Conservation (phyloP, 768 basidiomycete species). For the Dacryopinax primogenitus region DNA sequence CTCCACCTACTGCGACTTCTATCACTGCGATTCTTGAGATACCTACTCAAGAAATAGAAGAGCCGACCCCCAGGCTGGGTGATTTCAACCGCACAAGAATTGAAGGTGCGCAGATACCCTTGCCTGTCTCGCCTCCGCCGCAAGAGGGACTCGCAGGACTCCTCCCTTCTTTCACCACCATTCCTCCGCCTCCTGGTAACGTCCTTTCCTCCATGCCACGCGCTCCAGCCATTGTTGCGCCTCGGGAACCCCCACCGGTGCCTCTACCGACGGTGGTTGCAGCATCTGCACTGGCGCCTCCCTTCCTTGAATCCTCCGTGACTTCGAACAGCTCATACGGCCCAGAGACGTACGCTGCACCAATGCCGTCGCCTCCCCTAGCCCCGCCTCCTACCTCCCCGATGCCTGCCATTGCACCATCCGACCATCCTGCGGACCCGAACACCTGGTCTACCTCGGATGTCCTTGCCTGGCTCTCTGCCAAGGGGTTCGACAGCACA, state of each 20-base stretch:
- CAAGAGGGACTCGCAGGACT: background rate
- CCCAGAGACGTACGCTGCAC: slow-evolving; percentile 16
- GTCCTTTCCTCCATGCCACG: background rate
- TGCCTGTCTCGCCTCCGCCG: background rate
- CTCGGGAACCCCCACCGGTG: too few relatives aligned
- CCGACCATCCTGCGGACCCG: slow-evolving; percentile 35
- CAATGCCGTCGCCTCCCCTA: slow-evolving; percentile 25
- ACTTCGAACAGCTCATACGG: background rate
- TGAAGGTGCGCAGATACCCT: background rate
- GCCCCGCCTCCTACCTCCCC: slow-evolving; percentile 20
- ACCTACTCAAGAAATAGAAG: background rate
- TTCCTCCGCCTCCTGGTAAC: background rate
- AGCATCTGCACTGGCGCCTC: background rate
- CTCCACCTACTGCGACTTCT: background rate
- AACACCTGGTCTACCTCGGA: slow-evolving; percentile 59
- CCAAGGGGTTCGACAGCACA: slow-evolving; percentile 70
- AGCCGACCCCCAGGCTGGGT: background rate
- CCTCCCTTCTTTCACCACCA: background rate
- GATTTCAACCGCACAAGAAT: background rate
- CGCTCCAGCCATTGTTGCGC: background rate
- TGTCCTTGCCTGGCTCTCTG: slow-evolving; percentile 76
- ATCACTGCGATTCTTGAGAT: too few relatives aligned
- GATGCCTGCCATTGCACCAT: slow-evolving; percentile 23
- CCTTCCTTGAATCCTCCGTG: background rate
- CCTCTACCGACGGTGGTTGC: background rate